Evolutionary conservation across 164 flowering plant genomes (phyloP).

Genomic region (Sedum album): DNA sequence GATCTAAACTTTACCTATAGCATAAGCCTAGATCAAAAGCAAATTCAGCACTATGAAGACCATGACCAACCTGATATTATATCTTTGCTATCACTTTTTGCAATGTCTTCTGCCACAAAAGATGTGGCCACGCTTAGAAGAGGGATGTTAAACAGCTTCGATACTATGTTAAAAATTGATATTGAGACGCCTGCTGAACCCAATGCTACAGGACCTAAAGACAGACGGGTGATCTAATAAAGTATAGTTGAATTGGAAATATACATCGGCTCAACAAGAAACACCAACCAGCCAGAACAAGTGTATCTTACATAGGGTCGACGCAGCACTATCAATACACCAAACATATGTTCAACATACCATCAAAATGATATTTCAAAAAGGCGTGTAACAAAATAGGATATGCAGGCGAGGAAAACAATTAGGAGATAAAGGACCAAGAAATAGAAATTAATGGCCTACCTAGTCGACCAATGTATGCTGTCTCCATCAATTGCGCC

Average conservation of each 20-base stretch:
- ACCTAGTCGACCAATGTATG: conserved; percentile 90
- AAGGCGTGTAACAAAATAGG: not conserved
- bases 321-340: not conserved
- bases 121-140: conserved; percentile 96
- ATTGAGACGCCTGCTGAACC: conserved; percentile 91
- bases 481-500: conserved; percentile 88
- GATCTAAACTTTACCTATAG: not conserved
- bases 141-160: conserved; percentile 93
- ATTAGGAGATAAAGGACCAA: not conserved
- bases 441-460: conserved; percentile 5
- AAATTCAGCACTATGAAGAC: not conserved
- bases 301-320: not conserved
- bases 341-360: not conserved
- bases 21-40: not conserved
- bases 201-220: conserved; percentile 78
- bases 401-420: not conserved
- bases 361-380: not conserved
- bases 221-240: conserved; percentile 2
- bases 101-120: conserved; percentile 84
- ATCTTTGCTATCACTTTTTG: conserved; percentile 31
- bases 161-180: conserved; percentile 72
- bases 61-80: conserved; percentile 40
- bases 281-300: not conserved
- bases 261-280: not conserved
- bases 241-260: not conserved